A percentile compares a stretch with the other conserved stretches of the same genome.
phyloP scores from a whole-genome alignment of 163 green algal species.

The Chlamydomonas reinhardtii region DNA sequence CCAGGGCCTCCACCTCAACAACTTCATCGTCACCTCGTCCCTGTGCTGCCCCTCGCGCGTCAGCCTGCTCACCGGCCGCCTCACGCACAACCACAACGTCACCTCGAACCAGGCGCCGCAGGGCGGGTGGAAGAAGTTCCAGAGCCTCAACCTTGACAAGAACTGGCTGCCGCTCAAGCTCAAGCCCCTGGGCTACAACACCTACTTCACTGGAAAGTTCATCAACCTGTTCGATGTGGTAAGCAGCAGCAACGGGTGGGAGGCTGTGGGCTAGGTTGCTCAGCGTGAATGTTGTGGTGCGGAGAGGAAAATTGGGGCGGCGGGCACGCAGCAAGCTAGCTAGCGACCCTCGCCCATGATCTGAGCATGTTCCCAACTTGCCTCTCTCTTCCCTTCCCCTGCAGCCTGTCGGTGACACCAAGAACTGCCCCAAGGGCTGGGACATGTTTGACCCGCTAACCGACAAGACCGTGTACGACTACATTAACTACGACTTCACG shows the following conservation, averaged over 20 bases:
- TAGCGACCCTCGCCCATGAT: too few species aligned
- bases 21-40: constrained; percentile 50
- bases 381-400: background rate
- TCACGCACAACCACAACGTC: constrained; percentile 55
- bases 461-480: constrained; percentile 41
- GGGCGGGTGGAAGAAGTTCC: constrained; percentile 30
- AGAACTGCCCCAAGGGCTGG: constrained; percentile 45
- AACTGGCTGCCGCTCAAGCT: constrained; percentile 35
- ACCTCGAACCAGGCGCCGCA: constrained; percentile 36
- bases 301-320: background rate
- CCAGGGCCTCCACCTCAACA: constrained; percentile 45
- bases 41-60: constrained; percentile 55
- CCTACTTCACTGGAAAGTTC: constrained; percentile 53
- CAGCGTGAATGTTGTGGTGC: too few species aligned
- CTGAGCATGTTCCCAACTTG: too few species aligned
- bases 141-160: background rate
- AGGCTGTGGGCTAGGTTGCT: too few species aligned
- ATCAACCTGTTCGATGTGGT: constrained; percentile 50
- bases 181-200: constrained; percentile 40
- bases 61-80: constrained; percentile 43
- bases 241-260: background rate
- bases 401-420: constrained; percentile 9
- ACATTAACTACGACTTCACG: constrained; percentile 45
- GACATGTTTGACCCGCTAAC: constrained; percentile 50
- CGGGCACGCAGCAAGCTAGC: too few species aligned